phyloP scores from a whole-genome alignment of 257 asterid species.

The Solanum dulcamara region DNA sequence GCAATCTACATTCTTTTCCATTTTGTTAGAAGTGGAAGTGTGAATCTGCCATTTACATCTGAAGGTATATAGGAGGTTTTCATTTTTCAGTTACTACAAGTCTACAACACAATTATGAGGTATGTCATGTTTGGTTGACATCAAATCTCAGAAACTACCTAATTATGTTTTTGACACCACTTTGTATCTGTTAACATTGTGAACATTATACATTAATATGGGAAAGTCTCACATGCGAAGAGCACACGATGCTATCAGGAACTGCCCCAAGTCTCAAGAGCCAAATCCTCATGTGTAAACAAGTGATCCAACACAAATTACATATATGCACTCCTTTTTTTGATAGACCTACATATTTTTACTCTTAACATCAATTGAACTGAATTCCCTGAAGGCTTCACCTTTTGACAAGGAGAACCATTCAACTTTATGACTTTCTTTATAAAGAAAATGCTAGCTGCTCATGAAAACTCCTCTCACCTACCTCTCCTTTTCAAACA shows the following conservation, averaged over 20 bases:
- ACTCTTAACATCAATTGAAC: neutral
- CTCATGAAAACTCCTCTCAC: neutral
- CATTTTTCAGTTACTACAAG: neutral
- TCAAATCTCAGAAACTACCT: neutral
- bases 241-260: neutral
- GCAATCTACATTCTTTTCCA: neutral
- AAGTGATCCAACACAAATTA: neutral
- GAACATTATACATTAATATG: neutral
- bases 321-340: neutral
- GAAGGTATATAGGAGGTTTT: neutral
- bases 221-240: neutral
- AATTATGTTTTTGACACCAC: neutral
- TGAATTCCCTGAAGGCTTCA: neutral
- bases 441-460: neutral
- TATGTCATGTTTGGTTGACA: neutral
- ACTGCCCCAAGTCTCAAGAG: neutral
- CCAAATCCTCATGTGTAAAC: neutral
- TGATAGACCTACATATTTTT: neutral
- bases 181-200: neutral
- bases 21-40: neutral
- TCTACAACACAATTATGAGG: neutral
- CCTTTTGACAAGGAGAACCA: neutral
- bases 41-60: neutral
- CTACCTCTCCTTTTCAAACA: neutral
- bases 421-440: neutral